These are phyloP conservation scores for Candida glaebosa DNA, from an alignment of 805 yeast species.

Conservation along the genomic window DNA sequence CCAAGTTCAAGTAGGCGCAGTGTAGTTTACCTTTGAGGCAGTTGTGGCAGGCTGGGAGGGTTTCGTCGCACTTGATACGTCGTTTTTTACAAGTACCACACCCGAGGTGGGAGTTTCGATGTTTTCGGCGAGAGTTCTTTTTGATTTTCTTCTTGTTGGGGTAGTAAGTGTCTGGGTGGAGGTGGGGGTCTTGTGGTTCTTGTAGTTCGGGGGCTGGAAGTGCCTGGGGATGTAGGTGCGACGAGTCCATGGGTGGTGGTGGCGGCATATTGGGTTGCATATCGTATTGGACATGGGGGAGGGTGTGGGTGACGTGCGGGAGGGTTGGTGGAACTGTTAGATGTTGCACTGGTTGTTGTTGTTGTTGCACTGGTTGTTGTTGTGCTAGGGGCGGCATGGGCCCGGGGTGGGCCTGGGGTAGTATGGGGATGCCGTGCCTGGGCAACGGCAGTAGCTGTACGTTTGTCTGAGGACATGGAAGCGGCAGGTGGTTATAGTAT, in stretches of 20 bases:
- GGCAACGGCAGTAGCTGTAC: neutral
- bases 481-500: neutral
- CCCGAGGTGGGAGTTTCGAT: conserved; percentile 70
- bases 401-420: neutral
- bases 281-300: neutral
- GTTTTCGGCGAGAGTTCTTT: conserved; percentile 53
- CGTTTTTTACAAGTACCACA: conserved; percentile 60
- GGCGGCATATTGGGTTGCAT: conserved; percentile 4
- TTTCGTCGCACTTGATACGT: conserved; percentile 50
- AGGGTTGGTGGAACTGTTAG: neutral
- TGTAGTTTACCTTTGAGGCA: conserved; percentile 45
- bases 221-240: conserved; percentile 2
- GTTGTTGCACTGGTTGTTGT: conserved; percentile 8
- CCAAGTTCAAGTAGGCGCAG: conserved; percentile 45
- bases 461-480: too few species aligned
- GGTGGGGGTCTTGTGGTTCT: neutral
- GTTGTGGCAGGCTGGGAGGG: conserved; percentile 46
- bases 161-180: conserved; percentile 6
- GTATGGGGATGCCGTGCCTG: neutral
- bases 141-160: conserved; percentile 17
- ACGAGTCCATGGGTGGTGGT: neutral
- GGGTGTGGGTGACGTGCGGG: neutral
- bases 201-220: conserved; percentile 4
- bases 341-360: conserved; percentile 13
- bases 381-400: conserved; percentile 1